Conservation (phyloP, 495 filamentous ascomycete genomes). For the Tetracladium setigerum region DNA sequence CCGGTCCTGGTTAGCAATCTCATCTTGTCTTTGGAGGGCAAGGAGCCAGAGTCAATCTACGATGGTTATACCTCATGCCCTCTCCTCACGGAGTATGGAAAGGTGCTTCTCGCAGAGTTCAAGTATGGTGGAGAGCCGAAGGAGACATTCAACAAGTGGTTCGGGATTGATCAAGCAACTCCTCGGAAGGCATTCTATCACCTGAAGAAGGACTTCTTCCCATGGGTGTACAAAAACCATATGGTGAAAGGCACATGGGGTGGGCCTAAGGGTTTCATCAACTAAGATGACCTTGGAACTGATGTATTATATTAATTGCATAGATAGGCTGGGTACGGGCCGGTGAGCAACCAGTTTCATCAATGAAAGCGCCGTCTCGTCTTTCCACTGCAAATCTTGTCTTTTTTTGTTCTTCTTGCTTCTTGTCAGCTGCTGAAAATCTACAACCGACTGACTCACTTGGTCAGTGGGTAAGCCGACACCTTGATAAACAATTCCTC, state of each 20-base stretch:
- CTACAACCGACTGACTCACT: no score
- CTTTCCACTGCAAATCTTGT: no score
- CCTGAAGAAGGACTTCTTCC: constrained; percentile 68
- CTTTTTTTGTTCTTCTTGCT: no score
- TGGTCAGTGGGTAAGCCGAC: no score
- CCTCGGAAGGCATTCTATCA: constrained; percentile 53
- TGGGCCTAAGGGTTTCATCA: constrained; percentile 45
- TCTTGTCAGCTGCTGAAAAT: no score
- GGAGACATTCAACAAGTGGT: constrained; percentile 52
- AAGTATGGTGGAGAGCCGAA: constrained; percentile 65
- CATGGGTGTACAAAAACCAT: constrained; percentile 52
- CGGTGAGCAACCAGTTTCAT: no score
- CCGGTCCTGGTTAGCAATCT: constrained; percentile 54
- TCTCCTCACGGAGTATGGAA: constrained; percentile 55
- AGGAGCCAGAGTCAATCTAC: constrained; percentile 41
- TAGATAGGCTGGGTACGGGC: no score
- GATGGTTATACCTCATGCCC: constrained; percentile 68
- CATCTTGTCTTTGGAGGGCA: constrained; percentile 44
- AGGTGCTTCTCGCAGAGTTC: constrained; percentile 64
- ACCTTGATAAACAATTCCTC: no score
- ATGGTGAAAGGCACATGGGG: constrained; percentile 59
- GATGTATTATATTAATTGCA: no score
- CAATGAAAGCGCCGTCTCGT: no score
- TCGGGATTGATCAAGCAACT: constrained; percentile 50
- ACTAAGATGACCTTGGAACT: neutral